phyloP scores from a whole-genome alignment of 2,329 filamentous ascomycete species.

The Orbilia ellipsospora region DNA sequence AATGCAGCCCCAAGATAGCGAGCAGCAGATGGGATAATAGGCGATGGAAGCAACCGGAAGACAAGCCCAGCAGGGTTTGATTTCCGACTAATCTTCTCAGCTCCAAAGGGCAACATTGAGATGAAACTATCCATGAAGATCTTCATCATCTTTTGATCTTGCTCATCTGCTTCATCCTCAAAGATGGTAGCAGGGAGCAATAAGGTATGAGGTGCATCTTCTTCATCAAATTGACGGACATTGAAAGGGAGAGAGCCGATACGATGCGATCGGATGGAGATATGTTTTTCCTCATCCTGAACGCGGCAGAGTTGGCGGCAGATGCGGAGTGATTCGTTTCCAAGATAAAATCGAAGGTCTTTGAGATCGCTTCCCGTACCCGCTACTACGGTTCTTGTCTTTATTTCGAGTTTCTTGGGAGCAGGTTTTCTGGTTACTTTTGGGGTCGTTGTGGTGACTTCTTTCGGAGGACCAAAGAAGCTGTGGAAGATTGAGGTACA shows the following conservation, averaged over 20 bases:
- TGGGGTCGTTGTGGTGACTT: too few species aligned
- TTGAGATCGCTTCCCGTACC: slow-evolving; percentile 37
- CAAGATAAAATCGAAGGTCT: slow-evolving; percentile 42
- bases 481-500: too few species aligned
- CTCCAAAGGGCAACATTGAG: slow-evolving; percentile 55
- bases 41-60: slow-evolving; percentile 57
- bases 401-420: slow-evolving; percentile 15
- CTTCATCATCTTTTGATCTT: slow-evolving; percentile 45
- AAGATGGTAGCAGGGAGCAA: slow-evolving; percentile 54
- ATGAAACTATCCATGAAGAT: slow-evolving; percentile 57
- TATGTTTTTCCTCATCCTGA: slow-evolving; percentile 35
- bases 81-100: slow-evolving; percentile 57
- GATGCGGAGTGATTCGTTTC: slow-evolving; percentile 45
- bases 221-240: slow-evolving; percentile 40
- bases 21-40: slow-evolving; percentile 55
- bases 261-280: slow-evolving; percentile 32
- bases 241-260: slow-evolving; percentile 41
- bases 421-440: too few species aligned
- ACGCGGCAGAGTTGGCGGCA: slow-evolving; percentile 43
- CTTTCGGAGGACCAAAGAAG: too few species aligned
- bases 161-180: slow-evolving; percentile 38
- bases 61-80: slow-evolving; percentile 58
- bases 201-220: slow-evolving; percentile 52
- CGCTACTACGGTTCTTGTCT: slow-evolving; percentile 5
- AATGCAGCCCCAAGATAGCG: slow-evolving; percentile 57